Evolutionary conservation across 805 yeast genomes (phyloP).

Genomic region (Yarrowia sp.): DNA sequence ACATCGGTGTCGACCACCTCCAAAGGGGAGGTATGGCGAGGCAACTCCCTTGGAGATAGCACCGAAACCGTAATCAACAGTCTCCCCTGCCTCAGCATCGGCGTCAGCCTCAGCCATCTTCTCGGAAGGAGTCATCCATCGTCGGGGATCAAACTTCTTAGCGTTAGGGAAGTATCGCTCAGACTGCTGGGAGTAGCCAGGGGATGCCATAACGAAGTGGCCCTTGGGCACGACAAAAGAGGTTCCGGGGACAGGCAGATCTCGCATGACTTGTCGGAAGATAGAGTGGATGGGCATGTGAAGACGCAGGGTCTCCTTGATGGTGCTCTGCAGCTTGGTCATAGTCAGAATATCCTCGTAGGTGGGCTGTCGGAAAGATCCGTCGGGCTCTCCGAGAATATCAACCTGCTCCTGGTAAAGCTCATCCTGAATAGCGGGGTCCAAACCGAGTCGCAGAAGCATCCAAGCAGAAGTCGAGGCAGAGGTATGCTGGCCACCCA

Average conservation of each 20-base stretch:
- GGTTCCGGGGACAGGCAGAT: conserved; percentile 76
- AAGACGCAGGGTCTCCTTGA: conserved; percentile 91
- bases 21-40: conserved; percentile 95
- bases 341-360: conserved; percentile 81
- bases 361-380: conserved; percentile 54
- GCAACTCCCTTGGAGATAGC: conserved; percentile 93
- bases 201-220: conserved; percentile 86
- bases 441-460: conserved; percentile 82
- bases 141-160: conserved; percentile 69
- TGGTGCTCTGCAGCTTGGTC: conserved; percentile 76
- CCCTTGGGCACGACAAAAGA: conserved; percentile 81
- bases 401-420: conserved; percentile 69
- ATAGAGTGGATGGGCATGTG: conserved; percentile 96
- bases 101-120: conserved; percentile 31
- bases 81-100: conserved; percentile 33
- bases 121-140: conserved; percentile 56
- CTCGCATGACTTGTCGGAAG: conserved; percentile 82
- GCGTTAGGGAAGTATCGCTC: conserved; percentile 81
- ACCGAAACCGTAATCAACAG: conserved; percentile 95
- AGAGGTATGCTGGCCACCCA: conserved; percentile 99
- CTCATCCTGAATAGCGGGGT: conserved; percentile 81
- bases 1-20: conserved; percentile 99
- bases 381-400: conserved; percentile 46
- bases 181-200: conserved; percentile 82
- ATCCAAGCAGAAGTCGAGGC: conserved; percentile 97